These are phyloP conservation scores for Coffea canephora DNA, from an alignment of 257 asterid species.

Conservation along the genomic window DNA sequence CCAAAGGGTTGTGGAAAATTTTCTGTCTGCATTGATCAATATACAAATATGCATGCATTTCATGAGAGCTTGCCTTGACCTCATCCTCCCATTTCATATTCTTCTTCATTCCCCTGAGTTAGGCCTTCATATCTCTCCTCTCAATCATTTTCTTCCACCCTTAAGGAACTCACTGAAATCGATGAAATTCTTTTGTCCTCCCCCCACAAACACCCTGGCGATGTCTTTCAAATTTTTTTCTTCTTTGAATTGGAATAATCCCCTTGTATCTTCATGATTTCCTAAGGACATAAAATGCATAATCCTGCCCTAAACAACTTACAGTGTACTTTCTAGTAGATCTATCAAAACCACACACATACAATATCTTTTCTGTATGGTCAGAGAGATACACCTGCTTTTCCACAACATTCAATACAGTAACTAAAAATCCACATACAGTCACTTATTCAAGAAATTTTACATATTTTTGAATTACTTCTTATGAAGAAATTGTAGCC, in stretches of 20 bases:
- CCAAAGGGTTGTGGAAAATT: background rate
- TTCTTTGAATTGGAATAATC: background rate
- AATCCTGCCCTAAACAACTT: background rate
- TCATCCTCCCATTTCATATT: background rate
- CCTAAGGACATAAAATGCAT: background rate
- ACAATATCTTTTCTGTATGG: background rate
- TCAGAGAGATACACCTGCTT: background rate
- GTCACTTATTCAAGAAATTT: background rate
- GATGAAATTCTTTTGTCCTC: background rate
- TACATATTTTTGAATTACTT: background rate
- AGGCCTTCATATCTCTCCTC: background rate
- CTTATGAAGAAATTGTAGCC: too few relatives aligned
- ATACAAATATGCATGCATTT: background rate
- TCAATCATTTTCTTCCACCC: background rate
- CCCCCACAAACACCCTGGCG: background rate
- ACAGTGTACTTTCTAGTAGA: background rate
- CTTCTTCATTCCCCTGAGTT: background rate
- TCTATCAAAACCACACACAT: background rate
- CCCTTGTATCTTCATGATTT: background rate
- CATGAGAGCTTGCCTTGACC: background rate
- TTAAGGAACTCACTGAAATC: background rate
- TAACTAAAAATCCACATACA: background rate
- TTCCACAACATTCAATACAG: background rate
- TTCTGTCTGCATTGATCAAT: background rate
- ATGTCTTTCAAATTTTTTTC: background rate